These are phyloP conservation scores for Halteria grandinella DNA, from an alignment of 73 alveolate species.

Conservation along the genomic window DNA sequence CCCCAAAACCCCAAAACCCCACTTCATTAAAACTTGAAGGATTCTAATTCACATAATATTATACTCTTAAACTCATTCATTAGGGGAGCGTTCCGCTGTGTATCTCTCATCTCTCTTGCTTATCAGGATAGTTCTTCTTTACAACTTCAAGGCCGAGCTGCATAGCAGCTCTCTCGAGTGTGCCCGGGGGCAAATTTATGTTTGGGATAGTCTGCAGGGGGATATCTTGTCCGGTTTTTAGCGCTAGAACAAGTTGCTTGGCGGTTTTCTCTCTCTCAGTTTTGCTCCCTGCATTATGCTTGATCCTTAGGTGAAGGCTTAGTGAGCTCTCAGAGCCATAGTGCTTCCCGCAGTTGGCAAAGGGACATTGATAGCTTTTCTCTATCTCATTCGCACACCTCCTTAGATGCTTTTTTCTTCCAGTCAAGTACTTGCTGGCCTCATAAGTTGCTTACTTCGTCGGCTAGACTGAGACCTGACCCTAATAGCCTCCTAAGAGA, in stretches of 20 bases:
- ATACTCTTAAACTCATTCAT: too few species aligned
- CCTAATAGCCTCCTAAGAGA: too few species aligned
- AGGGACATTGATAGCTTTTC: constrained; percentile 74
- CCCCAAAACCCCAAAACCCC: too few species aligned
- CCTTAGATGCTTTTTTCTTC: constrained; percentile 78
- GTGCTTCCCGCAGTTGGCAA: constrained; percentile 71
- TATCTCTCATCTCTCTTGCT: too few species aligned
- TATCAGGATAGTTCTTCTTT: too few species aligned
- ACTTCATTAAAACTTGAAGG: too few species aligned
- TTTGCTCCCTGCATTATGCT: constrained; percentile 85
- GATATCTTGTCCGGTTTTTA: constrained; percentile 4
- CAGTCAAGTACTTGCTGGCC: constrained; percentile 14
- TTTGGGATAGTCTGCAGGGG: neutral
- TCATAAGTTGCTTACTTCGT: too few species aligned
- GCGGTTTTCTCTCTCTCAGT: constrained; percentile 89
- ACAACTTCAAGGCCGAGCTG: constrained; percentile 27
- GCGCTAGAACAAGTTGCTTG: constrained; percentile 37
- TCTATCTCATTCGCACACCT: constrained; percentile 78
- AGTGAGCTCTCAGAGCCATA: constrained; percentile 85
- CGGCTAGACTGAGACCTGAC: too few species aligned
- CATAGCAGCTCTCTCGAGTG: constrained; percentile 31
- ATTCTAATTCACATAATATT: too few species aligned
- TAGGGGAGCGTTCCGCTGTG: too few species aligned
- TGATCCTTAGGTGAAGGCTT: constrained; percentile 76
- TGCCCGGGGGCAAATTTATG: constrained; percentile 38